These are phyloP conservation scores for Apiotrichum akiyoshidainum DNA, from an alignment of 1,284 basidiomycete species.

Conservation along the genomic window DNA sequence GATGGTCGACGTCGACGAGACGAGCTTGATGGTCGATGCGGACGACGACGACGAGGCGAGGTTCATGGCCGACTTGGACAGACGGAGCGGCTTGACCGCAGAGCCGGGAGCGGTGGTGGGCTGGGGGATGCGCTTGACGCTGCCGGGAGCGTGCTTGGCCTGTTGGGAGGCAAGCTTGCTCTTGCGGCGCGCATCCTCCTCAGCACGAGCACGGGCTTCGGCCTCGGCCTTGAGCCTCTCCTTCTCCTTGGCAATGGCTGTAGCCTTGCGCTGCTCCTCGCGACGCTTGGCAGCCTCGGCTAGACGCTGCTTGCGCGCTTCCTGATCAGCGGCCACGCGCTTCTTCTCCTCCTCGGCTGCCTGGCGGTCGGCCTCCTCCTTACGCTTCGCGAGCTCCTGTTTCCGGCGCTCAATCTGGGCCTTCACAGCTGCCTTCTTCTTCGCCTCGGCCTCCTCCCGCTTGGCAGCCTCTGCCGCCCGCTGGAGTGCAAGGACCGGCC, in stretches of 20 bases:
- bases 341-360: slow-evolving; percentile 56
- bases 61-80: slow-evolving; percentile 20
- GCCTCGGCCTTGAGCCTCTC: slow-evolving; percentile 42
- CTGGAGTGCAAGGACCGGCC: slow-evolving; percentile 71
- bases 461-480: slow-evolving; percentile 77
- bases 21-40: slow-evolving; percentile 16
- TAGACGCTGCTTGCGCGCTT: slow-evolving; percentile 59
- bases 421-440: slow-evolving; percentile 68
- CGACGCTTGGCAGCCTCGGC: slow-evolving; percentile 18
- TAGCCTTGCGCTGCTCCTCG: too few species aligned
- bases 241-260: slow-evolving; percentile 9
- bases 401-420: slow-evolving; percentile 76
- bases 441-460: slow-evolving; percentile 87
- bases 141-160: slow-evolving; percentile 13
- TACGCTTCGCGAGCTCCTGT: slow-evolving; percentile 66
- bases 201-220: slow-evolving; percentile 25
- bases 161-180: slow-evolving; percentile 45
- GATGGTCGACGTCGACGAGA: slow-evolving; percentile 20
- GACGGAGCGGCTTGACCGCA: slow-evolving; percentile 25
- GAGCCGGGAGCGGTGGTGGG: slow-evolving; percentile 7
- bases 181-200: slow-evolving; percentile 49
- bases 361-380: slow-evolving; percentile 69
- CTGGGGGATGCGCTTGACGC: slow-evolving; percentile 14
- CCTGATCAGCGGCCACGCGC: slow-evolving; percentile 56
- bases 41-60: slow-evolving; percentile 12